These are phyloP conservation scores for Mallotus japonicus DNA, from an alignment of 441 rosid species.

Conservation along the genomic window DNA sequence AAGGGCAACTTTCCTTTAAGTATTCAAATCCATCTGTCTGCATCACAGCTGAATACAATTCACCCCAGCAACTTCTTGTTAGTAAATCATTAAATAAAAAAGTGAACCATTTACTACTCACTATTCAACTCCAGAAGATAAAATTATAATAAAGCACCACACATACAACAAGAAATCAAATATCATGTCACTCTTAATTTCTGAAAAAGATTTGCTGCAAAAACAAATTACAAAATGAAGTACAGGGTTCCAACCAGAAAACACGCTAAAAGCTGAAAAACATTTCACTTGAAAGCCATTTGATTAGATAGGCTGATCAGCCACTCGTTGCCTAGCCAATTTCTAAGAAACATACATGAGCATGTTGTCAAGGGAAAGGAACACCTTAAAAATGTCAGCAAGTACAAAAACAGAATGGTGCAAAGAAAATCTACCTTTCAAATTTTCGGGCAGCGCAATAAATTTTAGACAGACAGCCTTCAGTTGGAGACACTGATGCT, in stretches of 20 bases:
- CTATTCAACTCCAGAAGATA: background rate
- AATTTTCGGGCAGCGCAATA: constrained; percentile 66
- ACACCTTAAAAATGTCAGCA: background rate
- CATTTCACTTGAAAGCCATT: background rate
- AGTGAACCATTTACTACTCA: background rate
- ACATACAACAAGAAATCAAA: too few species aligned
- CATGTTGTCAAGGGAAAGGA: background rate
- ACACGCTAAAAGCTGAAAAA: background rate
- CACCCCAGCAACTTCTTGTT: constrained; percentile 1
- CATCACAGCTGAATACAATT: constrained; percentile 71
- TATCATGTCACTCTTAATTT: background rate
- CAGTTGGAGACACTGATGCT: constrained; percentile 74
- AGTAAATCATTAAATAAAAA: background rate
- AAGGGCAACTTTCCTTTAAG: constrained; percentile 72
- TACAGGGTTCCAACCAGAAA: background rate
- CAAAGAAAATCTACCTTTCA: constrained; percentile 48
- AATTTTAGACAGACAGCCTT: constrained; percentile 79
- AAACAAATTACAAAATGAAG: background rate
- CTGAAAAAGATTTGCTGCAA: background rate
- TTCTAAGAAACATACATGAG: background rate
- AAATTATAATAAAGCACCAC: background rate
- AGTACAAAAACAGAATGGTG: background rate
- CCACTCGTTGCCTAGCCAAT: background rate
- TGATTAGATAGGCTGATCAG: background rate
- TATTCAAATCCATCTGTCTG: constrained; percentile 86